Percentiles rank a stretch among this genome's conserved stretches.
phyloP scores from a whole-genome alignment of 1,284 basidiomycete genomes.

The Stygiomarasmius scandens region DNA sequence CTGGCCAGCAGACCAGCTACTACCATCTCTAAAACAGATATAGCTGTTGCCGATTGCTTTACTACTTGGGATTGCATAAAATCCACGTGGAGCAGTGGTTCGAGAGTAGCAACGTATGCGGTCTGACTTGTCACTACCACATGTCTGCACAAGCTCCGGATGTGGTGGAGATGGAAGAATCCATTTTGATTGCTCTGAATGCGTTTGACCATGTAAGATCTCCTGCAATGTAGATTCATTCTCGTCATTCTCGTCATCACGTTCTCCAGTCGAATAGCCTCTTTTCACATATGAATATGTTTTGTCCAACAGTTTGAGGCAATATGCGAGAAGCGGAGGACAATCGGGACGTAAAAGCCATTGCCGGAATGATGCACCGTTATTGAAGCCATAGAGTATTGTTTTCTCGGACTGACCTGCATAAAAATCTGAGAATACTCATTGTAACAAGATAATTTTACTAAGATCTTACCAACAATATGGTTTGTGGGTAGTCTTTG shows the following conservation, averaged over 20 bases:
- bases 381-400: background rate
- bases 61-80: background rate
- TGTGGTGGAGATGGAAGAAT: background rate
- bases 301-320: background rate
- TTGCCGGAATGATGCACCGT: background rate
- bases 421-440: background rate
- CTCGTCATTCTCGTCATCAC: background rate
- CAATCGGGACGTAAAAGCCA: background rate
- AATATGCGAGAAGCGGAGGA: background rate
- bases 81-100: background rate
- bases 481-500: slow-evolving; percentile 9
- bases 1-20: slow-evolving; percentile 3
- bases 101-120: background rate
- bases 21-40: background rate
- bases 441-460: background rate
- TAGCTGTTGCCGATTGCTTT: slow-evolving; percentile 1
- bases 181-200: background rate
- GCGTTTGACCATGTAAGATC: background rate
- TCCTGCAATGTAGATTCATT: background rate
- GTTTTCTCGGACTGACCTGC: slow-evolving; percentile 3
- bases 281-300: background rate
- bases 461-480: background rate
- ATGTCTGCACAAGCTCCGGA: background rate
- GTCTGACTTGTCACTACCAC: background rate
- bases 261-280: background rate